Base-by-base conservation (phyloP, 768 basidiomycete species). In the Calocera cornea region DNA sequence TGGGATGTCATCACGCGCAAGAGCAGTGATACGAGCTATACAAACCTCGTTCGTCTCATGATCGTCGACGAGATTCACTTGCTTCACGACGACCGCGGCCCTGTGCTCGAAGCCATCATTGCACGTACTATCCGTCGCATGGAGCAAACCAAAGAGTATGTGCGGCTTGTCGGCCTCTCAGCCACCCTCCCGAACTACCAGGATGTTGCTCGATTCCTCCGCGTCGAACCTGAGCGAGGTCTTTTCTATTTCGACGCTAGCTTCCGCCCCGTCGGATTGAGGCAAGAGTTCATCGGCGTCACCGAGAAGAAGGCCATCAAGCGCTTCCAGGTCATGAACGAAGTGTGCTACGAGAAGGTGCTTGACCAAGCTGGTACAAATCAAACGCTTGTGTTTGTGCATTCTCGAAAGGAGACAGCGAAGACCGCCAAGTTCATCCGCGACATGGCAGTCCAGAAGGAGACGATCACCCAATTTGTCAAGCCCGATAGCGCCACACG, bases 281-380 rank as follows among this genome's bases (percentile, higher is more conserved):
- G 95, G 73, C 95, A 97, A 73, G 92, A 97, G 73, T 97, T 98
- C 78, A 86, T 98, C 68, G 97, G 97, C 44, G 86, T 99, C 68
- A 97, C 95, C 0, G 97, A 98, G 81, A 98, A 97, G 83, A 98
- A 97, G 77, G 97, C 97, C 0, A 97, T 98, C 82, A 97, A 95
- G 76, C 87, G 97, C 5, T 93, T 95, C 74, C 95, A 97, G 75
- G 87, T 97, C 69, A 95, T 92, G 83, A 99, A 99, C 77, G 95
- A 98, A 75, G 94, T 98, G 24, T 95, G 95, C 78, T 99, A 99
- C 80, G 95, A 98, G 77, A 99, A 98, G 79, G 89, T 97, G 1
- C 84, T 98, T 27, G 94, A 97, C 71, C 92, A 98, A 72, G 85
- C 86, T 7, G 84, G 85, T 64, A 92, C 92, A 80, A 91, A 95